phyloP scores from a whole-genome alignment of 2,329 filamentous ascomycete species.

The Trichoderma gracile region DNA sequence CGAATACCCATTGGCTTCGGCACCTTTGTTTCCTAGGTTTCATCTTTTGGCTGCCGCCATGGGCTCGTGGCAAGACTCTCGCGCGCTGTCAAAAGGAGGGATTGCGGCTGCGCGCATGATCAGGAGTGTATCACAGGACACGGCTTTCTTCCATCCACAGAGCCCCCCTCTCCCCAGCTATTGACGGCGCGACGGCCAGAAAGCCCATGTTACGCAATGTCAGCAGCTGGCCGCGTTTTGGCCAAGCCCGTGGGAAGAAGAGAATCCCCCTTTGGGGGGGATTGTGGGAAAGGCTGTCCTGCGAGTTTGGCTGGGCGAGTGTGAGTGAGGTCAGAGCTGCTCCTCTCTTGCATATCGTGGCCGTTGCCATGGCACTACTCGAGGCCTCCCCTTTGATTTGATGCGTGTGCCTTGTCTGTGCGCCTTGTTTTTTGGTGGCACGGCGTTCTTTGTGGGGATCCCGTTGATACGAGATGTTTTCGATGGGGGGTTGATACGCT shows the following conservation, averaged over 20 bases:
- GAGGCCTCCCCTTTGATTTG: too few species aligned
- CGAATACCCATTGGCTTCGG: not conserved
- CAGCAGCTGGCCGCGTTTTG: slow-evolving; percentile 28
- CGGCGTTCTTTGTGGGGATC: not conserved
- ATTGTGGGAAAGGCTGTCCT: too few species aligned
- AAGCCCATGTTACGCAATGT: slow-evolving; percentile 24
- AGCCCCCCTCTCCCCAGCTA: not conserved
- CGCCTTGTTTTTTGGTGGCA: not conserved
- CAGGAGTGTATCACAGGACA: not conserved
- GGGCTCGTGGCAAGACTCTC: not conserved
- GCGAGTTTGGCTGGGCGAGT: not conserved
- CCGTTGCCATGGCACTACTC: not conserved
- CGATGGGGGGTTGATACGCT: not conserved
- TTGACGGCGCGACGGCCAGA: slow-evolving; percentile 2
- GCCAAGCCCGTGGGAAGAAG: slow-evolving; percentile 4
- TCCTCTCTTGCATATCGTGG: not conserved
- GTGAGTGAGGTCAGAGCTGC: not conserved
- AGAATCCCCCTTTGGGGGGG: not conserved
- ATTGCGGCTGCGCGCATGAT: slow-evolving; percentile 1
- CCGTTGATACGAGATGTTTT: not conserved
- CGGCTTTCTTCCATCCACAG: not conserved
- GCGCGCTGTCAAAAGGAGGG: not conserved
- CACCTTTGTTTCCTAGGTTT: not conserved
- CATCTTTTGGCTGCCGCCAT: not conserved
- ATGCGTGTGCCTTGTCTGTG: not conserved